Conservation (phyloP, 2,329 filamentous ascomycete genomes). For the Ophioceras dolichostomum region DNA sequence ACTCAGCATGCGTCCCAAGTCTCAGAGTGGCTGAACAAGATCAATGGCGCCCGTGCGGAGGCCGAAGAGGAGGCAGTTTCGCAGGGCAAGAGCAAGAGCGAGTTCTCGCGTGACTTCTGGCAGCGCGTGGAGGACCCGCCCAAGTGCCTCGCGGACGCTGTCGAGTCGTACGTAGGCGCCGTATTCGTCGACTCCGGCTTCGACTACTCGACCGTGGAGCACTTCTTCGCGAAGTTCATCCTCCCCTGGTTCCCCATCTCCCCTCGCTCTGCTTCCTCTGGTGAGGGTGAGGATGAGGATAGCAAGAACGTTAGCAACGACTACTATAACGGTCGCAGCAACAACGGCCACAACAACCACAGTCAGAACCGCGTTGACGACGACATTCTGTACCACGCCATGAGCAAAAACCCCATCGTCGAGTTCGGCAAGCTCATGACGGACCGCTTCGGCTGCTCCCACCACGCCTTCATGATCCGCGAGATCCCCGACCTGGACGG, state of each 20-base stretch:
- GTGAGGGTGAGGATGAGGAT: no score
- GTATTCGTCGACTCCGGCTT: constrained; percentile 85
- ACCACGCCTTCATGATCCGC: constrained; percentile 41
- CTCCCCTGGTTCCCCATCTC: constrained; percentile 65
- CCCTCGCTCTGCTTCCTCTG: no score
- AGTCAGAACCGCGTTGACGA: no score
- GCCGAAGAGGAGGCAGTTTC: constrained; percentile 20
- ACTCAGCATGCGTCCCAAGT: constrained; percentile 30
- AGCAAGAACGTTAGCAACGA: no score
- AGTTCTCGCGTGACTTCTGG: constrained; percentile 57
- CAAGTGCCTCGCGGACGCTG: constrained; percentile 69
- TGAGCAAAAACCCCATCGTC: constrained; percentile 75
- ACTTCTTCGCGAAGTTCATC: constrained; percentile 67
- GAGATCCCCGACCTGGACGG: constrained; percentile 27
- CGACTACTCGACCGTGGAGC: constrained; percentile 58
- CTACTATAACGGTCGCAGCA: no score
- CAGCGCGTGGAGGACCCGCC: constrained; percentile 48
- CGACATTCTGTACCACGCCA: constrained; percentile 75
- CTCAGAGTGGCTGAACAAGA: constrained; percentile 41
- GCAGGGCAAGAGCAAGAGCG: constrained; percentile 18
- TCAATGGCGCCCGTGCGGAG: constrained; percentile 27
- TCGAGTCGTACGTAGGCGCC: constrained; percentile 83
- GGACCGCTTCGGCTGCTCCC: constrained; percentile 50
- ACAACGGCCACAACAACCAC: no score
- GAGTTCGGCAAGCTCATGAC: constrained; percentile 53